Evolutionary conservation across 805 yeast genomes (phyloP), one percentile per base, ranked within the genome.

Genomic region (Yamadazyma tumulicola): DNA sequence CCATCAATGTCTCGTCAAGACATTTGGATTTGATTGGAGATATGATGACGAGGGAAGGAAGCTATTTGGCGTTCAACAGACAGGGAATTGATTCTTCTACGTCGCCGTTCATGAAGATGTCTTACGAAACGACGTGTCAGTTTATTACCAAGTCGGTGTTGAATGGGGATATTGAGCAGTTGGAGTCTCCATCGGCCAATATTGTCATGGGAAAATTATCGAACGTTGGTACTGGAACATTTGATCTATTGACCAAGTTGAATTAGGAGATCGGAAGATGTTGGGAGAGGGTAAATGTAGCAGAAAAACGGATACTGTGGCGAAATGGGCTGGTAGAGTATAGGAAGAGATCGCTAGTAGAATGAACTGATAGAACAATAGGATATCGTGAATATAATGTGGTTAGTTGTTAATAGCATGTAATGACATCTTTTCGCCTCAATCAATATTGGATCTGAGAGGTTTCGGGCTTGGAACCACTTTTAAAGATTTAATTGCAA

Each of bases 11-110:
- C 40, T 83, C 93, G 37, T 69, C 78, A 35, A 86, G 98, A 61
- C 99, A 93, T 69, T 78, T 93, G 66, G 98, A 93, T 57, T 77
- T 93, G 59, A 82, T 93, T 61, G 99, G 95, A 46, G 99, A 93
- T 63, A 85, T 86, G 87, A 93, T 93, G 99, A 93, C 99, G 4
- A 80, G 98, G 64, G 97, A 93, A 64, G 99, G 99, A 54, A 77
- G 94, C 2, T 93, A 89, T 57, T 67, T 91, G 57, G 96, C 99
- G 17, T 93, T 93, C 73, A 89, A 87, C 64, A 85, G 99, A 73
- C 96, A 87, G 67, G 99, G 99, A 62, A 89, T 94, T 58, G 97
- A 93, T 60, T 76, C 95, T 1, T 78, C 93, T 10, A 88, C 97
- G 1, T 89, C 97, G 6, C 85, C 97, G 12, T 86, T 93, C 71